Evolutionary conservation across 2,329 filamentous ascomycete genomes (phyloP).

Genomic region (Coniochaeta sp.): DNA sequence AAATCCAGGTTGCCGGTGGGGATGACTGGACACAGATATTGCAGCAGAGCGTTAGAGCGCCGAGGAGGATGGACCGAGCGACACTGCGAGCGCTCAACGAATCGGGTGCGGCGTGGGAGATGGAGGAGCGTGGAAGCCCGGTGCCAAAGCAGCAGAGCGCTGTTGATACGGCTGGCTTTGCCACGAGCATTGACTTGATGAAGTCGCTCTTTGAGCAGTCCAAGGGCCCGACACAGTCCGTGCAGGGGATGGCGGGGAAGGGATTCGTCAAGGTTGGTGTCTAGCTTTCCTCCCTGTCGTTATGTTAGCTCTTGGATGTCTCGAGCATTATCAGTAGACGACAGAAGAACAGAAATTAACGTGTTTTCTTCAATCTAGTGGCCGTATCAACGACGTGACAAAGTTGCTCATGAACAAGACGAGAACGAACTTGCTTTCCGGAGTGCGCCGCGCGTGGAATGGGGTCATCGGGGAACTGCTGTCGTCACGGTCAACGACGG

Average conservation of each 20-base stretch:
- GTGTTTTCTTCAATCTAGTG: slow-evolving; percentile 53
- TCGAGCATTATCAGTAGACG: background rate
- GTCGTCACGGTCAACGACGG: slow-evolving; percentile 31
- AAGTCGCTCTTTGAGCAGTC: slow-evolving; percentile 81
- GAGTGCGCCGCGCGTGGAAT: slow-evolving; percentile 52
- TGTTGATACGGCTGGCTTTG: slow-evolving; percentile 58
- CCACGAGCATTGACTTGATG: slow-evolving; percentile 91
- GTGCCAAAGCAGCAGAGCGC: slow-evolving; percentile 22
- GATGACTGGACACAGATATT: slow-evolving; percentile 93
- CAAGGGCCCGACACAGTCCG: slow-evolving; percentile 47
- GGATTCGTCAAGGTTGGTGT: slow-evolving; percentile 85
- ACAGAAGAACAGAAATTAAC: slow-evolving; percentile 27
- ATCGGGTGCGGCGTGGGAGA: slow-evolving; percentile 46
- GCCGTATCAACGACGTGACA: slow-evolving; percentile 75
- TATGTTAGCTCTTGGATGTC: slow-evolving; percentile 19
- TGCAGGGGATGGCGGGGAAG: slow-evolving; percentile 46
- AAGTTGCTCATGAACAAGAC: slow-evolving; percentile 55
- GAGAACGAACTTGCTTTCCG: slow-evolving; percentile 41
- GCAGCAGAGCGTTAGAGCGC: slow-evolving; percentile 86
- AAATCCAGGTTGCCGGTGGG: slow-evolving; percentile 55
- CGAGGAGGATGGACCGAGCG: slow-evolving; percentile 87
- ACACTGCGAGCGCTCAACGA: slow-evolving; percentile 56
- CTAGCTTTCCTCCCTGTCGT: slow-evolving; percentile 8
- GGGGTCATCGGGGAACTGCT: slow-evolving; percentile 68
- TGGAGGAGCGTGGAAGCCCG: slow-evolving; percentile 23